Base-by-base conservation (phyloP, 2,329 filamentous ascomycete species). In the Colletotrichum spaethianum region DNA sequence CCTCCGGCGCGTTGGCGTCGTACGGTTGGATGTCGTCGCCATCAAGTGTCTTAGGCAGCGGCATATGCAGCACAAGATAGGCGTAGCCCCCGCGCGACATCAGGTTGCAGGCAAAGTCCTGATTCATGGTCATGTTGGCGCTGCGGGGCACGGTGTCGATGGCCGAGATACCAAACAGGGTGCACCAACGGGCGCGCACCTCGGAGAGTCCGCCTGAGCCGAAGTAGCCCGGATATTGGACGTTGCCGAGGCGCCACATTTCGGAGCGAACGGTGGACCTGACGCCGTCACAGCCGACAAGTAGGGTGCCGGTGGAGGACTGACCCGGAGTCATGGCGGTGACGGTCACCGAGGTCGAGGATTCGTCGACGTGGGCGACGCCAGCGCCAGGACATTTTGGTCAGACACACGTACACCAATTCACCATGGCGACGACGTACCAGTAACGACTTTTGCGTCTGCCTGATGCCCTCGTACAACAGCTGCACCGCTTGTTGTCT, bases 281-380 rank as follows among this genome's bases (percentile, higher is more conserved):
- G n/a, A 85, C 77, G 1, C 84, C 83, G 53, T 85, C 83, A 0
- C 80, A 79, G 0, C 83, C 82, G 23, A 60, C 42, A 12, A 66
- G 42, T 23, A 66, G 57, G 63, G 57, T 55, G 38, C 63, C 63
- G n/a, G 38, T 33, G 55, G 50, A 66, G 1, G 33, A 40, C 8
- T 48, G 23, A 8, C 63, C 63, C 8, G n/a, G 11, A n/a, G 26
- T n/a, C n/a, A n/a, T 50, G 12, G 46, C 26, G 46, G 46, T 50
- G 46, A 50, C 40, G 40, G 14, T 42, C 16, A 42, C 40, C 14
- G 40, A 42, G 40, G 40, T 18, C 12, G 40, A 1, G 40, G 40
- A 18, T 18, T 42, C 40, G 40, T 42, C 14, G 4, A 42, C 14
- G 40, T 20, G 40, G 16, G 40, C 40, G 40, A 42, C 40, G 14